phyloP scores from a whole-genome alignment of 306 rosid species.

The Aeschynomene evenia region DNA sequence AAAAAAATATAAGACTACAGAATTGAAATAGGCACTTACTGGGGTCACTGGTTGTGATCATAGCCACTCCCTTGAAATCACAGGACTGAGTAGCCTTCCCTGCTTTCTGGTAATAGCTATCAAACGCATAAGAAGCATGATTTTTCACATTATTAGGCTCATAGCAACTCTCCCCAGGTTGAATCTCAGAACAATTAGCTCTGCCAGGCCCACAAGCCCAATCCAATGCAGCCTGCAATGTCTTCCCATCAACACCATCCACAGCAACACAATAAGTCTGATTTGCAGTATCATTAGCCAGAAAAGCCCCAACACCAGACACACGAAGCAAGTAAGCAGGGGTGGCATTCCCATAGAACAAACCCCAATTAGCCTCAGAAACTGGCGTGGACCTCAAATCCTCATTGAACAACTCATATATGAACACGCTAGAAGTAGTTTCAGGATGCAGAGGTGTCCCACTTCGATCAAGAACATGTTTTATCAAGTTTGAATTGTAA shows the following conservation, averaged over 20 bases:
- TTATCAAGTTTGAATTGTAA: conserved; percentile 73
- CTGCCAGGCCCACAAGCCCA: conserved; percentile 86
- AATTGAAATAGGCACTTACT: conserved; percentile 45
- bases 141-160: conserved; percentile 72
- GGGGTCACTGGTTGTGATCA: conserved; percentile 82
- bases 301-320: conserved; percentile 67
- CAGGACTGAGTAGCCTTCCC: conserved; percentile 69
- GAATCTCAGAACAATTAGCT: conserved; percentile 84
- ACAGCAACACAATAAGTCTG: conserved; percentile 66
- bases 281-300: conserved; percentile 75
- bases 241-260: conserved; percentile 65
- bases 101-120: conserved; percentile 78
- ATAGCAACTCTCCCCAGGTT: conserved; percentile 78
- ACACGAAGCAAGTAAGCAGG: conserved; percentile 76
- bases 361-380: conserved; percentile 84
- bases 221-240: conserved; percentile 85
- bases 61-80: conserved; percentile 83
- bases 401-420: conserved; percentile 77
- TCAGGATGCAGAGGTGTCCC: conserved; percentile 91
- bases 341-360: conserved; percentile 68
- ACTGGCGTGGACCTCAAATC: conserved; percentile 80
- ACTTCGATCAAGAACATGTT: conserved; percentile 68
- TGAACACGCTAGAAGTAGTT: conserved; percentile 62
- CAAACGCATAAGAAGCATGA: conserved; percentile 88
- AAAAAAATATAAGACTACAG: neutral